phyloP scores from a whole-genome alignment of 257 asterid species.

The Penstemon barbatus region DNA sequence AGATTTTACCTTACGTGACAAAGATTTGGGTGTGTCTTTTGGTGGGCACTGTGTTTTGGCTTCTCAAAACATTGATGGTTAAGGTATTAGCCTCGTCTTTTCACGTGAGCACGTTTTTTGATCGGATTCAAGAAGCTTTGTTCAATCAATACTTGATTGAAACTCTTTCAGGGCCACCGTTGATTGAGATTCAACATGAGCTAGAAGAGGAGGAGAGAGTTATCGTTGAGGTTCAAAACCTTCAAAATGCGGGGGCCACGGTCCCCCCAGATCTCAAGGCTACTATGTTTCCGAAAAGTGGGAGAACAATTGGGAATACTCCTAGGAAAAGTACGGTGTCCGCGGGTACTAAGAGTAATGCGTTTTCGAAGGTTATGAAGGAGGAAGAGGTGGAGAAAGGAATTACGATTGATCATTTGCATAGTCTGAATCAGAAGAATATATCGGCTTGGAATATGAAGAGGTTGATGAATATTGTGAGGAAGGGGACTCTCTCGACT shows the following conservation, averaged over 20 bases:
- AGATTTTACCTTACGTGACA: constrained; percentile 47
- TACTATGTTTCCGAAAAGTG: constrained; percentile 38
- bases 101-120: constrained; percentile 56
- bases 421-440: constrained; percentile 57
- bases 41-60: constrained; percentile 55
- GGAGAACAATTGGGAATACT: constrained; percentile 38
- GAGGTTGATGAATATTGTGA: constrained; percentile 54
- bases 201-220: constrained; percentile 56
- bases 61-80: constrained; percentile 50
- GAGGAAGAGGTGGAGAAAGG: constrained; percentile 44
- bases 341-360: constrained; percentile 41
- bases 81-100: constrained; percentile 60
- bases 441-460: constrained; percentile 72
- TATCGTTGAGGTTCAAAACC: constrained; percentile 52
- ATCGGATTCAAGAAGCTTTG: constrained; percentile 58
- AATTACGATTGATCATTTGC: constrained; percentile 50
- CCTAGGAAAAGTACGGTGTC: constrained; percentile 44
- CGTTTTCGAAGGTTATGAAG: constrained; percentile 32
- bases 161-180: constrained; percentile 53
- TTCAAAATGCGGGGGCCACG: constrained; percentile 54
- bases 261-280: constrained; percentile 50
- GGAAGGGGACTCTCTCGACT: constrained; percentile 52
- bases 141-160: constrained; percentile 58
- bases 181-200: constrained; percentile 48
- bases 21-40: constrained; percentile 57